Conservation (phyloP, 164 flowering plant genomes). For the Tetracentron sinense region DNA sequence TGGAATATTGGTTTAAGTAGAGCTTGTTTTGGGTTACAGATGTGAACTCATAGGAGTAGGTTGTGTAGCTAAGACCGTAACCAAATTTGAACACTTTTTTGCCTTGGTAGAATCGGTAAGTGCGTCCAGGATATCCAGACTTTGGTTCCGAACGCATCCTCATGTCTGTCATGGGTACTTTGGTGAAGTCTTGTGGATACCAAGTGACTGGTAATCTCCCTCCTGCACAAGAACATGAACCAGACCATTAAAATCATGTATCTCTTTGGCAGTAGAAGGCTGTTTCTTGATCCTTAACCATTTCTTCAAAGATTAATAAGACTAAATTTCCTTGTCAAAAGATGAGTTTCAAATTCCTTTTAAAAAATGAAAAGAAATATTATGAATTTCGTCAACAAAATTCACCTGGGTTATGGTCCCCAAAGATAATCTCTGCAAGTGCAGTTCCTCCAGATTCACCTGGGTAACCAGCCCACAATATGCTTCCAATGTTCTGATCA, state of each 20-base stretch:
- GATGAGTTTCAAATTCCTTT: not conserved
- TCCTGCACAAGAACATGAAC: constrained; percentile 44
- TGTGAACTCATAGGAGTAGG: constrained; percentile 44
- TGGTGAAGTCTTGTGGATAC: constrained; percentile 68
- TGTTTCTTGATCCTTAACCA: not conserved
- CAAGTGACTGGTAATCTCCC: constrained; percentile 86
- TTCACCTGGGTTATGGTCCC: constrained; percentile 84
- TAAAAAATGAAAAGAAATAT: too few relatives aligned
- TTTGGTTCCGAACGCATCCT: constrained; percentile 63
- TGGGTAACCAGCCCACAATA: constrained; percentile 93
- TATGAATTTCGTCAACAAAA: not conserved
- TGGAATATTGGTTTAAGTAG: constrained; percentile 33
- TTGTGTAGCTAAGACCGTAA: constrained; percentile 81
- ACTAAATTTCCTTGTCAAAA: not conserved
- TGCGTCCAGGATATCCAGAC: constrained; percentile 75
- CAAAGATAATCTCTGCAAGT: constrained; percentile 73
- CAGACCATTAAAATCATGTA: not conserved
- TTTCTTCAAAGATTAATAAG: not conserved
- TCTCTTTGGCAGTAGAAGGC: not conserved
- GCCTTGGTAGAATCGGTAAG: constrained; percentile 80
- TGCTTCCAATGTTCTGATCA: constrained; percentile 50
- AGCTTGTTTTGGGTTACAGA: constrained; percentile 32
- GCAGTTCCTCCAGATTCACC: constrained; percentile 81
- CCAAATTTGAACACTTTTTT: constrained; percentile 60
- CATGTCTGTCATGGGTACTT: constrained; percentile 89